A percentile compares a stretch with the other conserved stretches of the same genome.
phyloP scores from a whole-genome alignment of 352 stramenopile genomes.

The Phytophthora nicotianae region DNA sequence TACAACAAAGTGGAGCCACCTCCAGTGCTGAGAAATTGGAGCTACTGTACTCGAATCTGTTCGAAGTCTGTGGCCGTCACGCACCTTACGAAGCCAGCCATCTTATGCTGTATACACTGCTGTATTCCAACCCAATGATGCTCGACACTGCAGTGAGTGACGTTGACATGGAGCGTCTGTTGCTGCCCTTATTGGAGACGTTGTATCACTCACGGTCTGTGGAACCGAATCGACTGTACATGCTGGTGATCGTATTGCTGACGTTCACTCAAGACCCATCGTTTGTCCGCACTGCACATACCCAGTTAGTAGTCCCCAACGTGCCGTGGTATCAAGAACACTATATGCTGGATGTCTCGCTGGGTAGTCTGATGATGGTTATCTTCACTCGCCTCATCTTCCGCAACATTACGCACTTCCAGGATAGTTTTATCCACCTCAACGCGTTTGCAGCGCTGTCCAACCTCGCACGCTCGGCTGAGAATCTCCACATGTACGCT shows the following conservation, averaged over 20 bases:
- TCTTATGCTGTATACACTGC: constrained; percentile 74
- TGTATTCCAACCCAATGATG: constrained; percentile 71
- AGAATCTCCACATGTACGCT: constrained; percentile 77
- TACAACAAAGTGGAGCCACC: constrained; percentile 15
- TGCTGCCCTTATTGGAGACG: constrained; percentile 75
- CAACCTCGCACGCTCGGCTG: constrained; percentile 72
- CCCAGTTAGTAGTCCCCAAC: constrained; percentile 57
- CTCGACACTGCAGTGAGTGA: constrained; percentile 50
- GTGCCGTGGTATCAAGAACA: constrained; percentile 82
- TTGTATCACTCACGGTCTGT: constrained; percentile 71
- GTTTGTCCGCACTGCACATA: constrained; percentile 72
- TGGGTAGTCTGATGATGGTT: constrained; percentile 78
- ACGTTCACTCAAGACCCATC: constrained; percentile 65
- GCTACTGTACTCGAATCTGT: constrained; percentile 59
- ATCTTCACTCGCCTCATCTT: constrained; percentile 80
- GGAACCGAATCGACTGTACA: constrained; percentile 69
- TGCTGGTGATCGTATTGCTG: constrained; percentile 74
- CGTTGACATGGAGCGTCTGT: constrained; percentile 50
- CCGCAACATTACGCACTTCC: constrained; percentile 82
- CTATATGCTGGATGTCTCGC: constrained; percentile 77
- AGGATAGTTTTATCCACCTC: constrained; percentile 80
- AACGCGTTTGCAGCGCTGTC: constrained; percentile 76
- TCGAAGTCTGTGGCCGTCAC: constrained; percentile 53
- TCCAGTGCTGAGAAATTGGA: constrained; percentile 30
- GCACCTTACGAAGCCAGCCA: constrained; percentile 70